Base-by-base conservation (phyloP, 345 rosid species). In the Bruguiera gymnorhiza region DNA sequence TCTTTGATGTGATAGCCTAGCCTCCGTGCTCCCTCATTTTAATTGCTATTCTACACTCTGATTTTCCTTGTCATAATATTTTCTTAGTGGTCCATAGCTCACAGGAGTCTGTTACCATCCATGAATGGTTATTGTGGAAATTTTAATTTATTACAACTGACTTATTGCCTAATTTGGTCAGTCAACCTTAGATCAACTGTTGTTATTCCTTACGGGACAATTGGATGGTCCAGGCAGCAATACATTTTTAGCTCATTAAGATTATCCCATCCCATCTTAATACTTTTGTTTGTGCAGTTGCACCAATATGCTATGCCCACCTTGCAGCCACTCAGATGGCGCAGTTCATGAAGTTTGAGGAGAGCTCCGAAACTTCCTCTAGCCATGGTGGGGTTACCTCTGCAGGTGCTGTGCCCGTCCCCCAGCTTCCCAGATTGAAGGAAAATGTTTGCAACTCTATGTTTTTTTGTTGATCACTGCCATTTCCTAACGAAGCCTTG, bases 281-380 rank as follows among this genome's bases (percentile, higher is more conserved):
- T 56, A 9, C 9, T 20, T 56, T 27, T 20, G 19, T 24, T 56
- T 20, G n/a, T 51, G 76, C 82, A 86, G 93, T 88, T 64, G 89
- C 93, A 16, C 91, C 91, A 0, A 72, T 88, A 11, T 85, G 88
- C 71, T 85, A 88, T 51, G 89, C 91, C 0, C 94, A 88, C 70
- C 55, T 83, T 53, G 91, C 91, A 0, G 91, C 94, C 0, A 56
- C 80, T 23, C 94, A 88, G 75, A 46, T 88, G 64, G 79, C 78
- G 0, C 67, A 76, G 1, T 85, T 85, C 30, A 72, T 88, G 71
- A 88, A 88, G 78, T 82, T 81, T 3, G 91, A 88, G 23, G 94
- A 86, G 9, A 50, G 75, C 0, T 83, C 86, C 0, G 91, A 85
- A 73, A 84, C 89, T n/a, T 82, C 91, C 0, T 86, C 93, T 1